Evolutionary conservation across 495 filamentous ascomycete genomes (phyloP).

Genomic region (Trichodelitschia bisporula): DNA sequence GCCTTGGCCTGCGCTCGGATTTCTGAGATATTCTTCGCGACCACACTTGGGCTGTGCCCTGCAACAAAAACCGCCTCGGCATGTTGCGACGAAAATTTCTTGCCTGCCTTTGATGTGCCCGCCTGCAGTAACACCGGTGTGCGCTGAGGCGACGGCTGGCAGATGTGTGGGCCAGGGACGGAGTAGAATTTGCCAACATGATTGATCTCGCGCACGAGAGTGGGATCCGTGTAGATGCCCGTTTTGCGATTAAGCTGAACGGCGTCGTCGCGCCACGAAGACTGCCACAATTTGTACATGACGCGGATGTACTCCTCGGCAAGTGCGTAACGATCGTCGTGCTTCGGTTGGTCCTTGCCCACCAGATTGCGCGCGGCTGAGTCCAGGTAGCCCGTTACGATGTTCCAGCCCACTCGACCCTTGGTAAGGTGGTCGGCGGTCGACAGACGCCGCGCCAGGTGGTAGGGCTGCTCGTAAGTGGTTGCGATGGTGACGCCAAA

Average conservation of each 20-base stretch:
- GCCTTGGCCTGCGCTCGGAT: conserved; percentile 22
- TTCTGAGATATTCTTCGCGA: too few relatives aligned
- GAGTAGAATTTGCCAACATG: conserved; percentile 39
- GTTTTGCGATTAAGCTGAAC: conserved; percentile 28
- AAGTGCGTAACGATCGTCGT: conserved; percentile 41
- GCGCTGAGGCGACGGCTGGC: conserved; percentile 38
- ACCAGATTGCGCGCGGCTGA: conserved; percentile 39
- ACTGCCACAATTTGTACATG: conserved; percentile 45
- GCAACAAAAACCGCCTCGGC: conserved; percentile 31
- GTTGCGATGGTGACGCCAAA: conserved; percentile 41
- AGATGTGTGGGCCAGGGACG: conserved; percentile 39
- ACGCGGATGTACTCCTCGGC: conserved; percentile 45
- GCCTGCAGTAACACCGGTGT: conserved; percentile 44
- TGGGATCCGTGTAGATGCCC: conserved; percentile 34
- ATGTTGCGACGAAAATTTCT: conserved; percentile 36
- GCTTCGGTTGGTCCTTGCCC: conserved; percentile 26
- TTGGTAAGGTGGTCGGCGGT: conserved; percentile 45
- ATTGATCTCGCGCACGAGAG: conserved; percentile 35
- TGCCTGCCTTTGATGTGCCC: conserved; percentile 35
- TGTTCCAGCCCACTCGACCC: conserved; percentile 41
- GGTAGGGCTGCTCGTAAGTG: conserved; percentile 47
- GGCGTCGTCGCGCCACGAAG: conserved; percentile 44
- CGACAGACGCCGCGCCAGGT: conserved; percentile 35
- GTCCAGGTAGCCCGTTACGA: conserved; percentile 45
- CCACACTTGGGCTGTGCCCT: conserved; percentile 23